These are phyloP conservation scores for Rhodocollybia butyracea DNA, from an alignment of 768 basidiomycete species.

Conservation along the genomic window DNA sequence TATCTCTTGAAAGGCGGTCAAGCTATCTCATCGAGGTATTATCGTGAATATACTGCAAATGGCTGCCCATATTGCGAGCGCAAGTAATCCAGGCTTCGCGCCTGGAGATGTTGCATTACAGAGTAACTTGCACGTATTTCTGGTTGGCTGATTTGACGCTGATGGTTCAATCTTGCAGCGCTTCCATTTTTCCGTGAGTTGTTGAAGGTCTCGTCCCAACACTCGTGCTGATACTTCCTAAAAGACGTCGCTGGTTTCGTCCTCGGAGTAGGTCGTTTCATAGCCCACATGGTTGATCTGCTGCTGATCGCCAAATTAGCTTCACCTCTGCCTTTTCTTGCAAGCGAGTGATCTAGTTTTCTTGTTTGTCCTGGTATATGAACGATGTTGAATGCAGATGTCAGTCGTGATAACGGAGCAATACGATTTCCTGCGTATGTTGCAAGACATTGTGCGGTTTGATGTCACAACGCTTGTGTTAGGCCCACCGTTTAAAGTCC, in stretches of 20 bases:
- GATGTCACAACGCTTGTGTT: constrained; percentile 30
- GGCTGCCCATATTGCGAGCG: neutral
- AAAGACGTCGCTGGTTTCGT: neutral
- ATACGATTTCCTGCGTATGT: constrained; percentile 35
- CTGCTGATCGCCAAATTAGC: neutral
- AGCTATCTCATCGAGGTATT: neutral
- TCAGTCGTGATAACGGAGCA: constrained; percentile 38
- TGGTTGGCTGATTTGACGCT: neutral
- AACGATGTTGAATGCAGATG: no score
- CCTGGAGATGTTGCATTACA: neutral
- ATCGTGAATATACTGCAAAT: neutral
- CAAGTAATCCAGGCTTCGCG: neutral
- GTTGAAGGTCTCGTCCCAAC: no score
- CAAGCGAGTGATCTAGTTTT: neutral
- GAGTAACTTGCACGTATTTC: neutral
- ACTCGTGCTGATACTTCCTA: neutral
- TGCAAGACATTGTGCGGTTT: constrained; percentile 38
- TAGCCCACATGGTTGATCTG: neutral
- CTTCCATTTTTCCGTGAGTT: neutral
- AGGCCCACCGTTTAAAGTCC: neutral
- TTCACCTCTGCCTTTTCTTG: neutral
- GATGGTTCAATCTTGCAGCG: no score
- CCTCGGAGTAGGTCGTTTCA: neutral
- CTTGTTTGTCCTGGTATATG: no score
- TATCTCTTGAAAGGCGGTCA: neutral